Evolutionary conservation across 345 rosid genomes (phyloP).

Genomic region (Fremontodendron californicum): DNA sequence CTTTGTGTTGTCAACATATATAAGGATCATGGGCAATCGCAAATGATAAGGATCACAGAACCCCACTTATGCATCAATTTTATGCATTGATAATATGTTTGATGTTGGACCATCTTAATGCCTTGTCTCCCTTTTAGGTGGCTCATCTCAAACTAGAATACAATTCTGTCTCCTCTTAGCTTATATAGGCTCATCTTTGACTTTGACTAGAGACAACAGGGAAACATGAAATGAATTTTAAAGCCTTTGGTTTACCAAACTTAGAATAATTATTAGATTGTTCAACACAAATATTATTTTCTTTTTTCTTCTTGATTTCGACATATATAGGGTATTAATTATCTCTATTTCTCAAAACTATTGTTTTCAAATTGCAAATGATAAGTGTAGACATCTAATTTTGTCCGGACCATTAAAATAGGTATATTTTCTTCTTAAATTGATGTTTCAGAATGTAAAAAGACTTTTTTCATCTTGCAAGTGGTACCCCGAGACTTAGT

Average conservation of each 20-base stretch:
- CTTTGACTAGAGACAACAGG: neutral
- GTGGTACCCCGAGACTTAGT: too few species aligned
- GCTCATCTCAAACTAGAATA: neutral
- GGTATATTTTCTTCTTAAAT: too few species aligned
- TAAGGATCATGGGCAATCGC: neutral
- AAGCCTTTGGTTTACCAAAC: neutral
- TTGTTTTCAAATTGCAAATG: too few species aligned
- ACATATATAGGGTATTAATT: too few species aligned
- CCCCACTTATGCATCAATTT: neutral
- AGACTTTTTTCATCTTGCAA: too few species aligned
- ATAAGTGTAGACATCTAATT: too few species aligned
- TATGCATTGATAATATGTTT: neutral
- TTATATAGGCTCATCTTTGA: neutral
- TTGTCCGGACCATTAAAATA: too few species aligned
- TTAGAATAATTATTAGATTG: neutral
- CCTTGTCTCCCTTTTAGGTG: neutral
- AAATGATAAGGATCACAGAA: neutral
- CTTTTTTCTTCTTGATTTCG: neutral
- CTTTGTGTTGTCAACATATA: neutral
- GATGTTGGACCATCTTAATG: neutral
- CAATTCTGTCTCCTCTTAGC: neutral
- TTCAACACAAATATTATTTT: neutral
- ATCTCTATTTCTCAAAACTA: too few species aligned
- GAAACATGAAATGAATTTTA: neutral
- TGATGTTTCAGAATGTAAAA: too few species aligned